Evolutionary conservation across 768 basidiomycete species (phyloP), one percentile per base, ranked within the genome.

Genomic region (Collybiopsis confluens): DNA sequence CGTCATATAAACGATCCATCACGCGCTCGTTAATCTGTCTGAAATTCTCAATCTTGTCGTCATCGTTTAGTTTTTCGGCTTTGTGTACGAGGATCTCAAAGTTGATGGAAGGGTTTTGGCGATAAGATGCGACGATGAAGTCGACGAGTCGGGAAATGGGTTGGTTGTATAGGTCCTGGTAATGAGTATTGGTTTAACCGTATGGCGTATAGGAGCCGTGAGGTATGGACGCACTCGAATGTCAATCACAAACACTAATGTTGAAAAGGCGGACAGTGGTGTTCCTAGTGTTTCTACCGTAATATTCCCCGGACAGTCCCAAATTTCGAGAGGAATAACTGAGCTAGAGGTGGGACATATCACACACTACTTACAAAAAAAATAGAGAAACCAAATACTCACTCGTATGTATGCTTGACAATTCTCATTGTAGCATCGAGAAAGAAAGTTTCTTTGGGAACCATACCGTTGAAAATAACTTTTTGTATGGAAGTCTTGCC

Each of bases 1-100:
- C 78, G 62, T 96, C 93, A 52, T 81, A 66, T 23, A 96, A 78
- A 58, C 91, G 86, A 67, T 95, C 92, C 33, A 81, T 77, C 13
- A 95, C 84, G 11, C 92, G 83, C 64, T 92, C 85, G 58, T 95
- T 88, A 56, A 98, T 91, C 64, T 92, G 90, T 46, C 90, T 79
- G 68, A 92, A 93, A 65, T 92, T 92, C 65, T 97, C 92, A 53
- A 88, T 83, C 66, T 92, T 88, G 65, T 96, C 94, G 58, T 95
- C 93, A 59, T 96, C 92, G 54, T 87, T 84, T 40, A 96, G 73
- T 45, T 86, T 89, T 69, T 98, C 96, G 6, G 91, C 88, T 69
- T 98, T 98, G 71, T 98, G 96, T 5, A 95, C 90, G 61, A 98
- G 97, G 28, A 98, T 86, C 64, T 96, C 92, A 24, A 98, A 77